Conservation (phyloP, 352 stramenopile genomes). For the Saprolegnia parasitica region DNA sequence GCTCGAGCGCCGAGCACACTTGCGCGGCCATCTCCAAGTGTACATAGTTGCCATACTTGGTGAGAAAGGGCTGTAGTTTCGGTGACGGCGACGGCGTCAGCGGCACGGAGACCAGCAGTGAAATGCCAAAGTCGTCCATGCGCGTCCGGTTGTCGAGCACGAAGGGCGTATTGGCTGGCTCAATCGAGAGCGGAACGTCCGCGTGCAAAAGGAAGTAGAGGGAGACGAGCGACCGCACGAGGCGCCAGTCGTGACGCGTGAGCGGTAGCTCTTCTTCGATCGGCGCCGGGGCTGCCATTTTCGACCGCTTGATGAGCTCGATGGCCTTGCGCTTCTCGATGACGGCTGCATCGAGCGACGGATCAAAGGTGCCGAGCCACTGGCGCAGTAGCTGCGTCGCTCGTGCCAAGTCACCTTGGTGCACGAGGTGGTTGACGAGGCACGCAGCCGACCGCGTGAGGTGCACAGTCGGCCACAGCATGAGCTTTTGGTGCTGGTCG, state of each 20-base stretch:
- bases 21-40: conserved; percentile 77
- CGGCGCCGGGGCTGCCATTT: not conserved
- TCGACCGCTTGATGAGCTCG: conserved; percentile 21
- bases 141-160: not conserved
- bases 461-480: conserved; percentile 69
- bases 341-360: conserved; percentile 33
- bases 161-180: not conserved
- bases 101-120: not conserved
- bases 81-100: not conserved
- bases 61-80: conserved; percentile 53
- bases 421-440: conserved; percentile 65
- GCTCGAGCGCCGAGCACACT: conserved; percentile 65
- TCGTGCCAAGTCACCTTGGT: conserved; percentile 46
- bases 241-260: conserved; percentile 74
- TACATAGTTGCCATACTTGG: conserved; percentile 80
- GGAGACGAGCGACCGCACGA: conserved; percentile 73
- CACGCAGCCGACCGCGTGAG: conserved; percentile 79
- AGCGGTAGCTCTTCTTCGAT: conserved; percentile 57
- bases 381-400: conserved; percentile 32
- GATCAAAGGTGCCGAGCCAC: conserved; percentile 70
- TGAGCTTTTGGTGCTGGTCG: conserved; percentile 54
- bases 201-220: conserved; percentile 71
- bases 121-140: not conserved
- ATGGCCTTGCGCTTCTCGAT: conserved; percentile 26
- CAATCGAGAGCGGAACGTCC: not conserved